Percentiles rank a stretch among this genome's conserved stretches.
Conservation (phyloP, 2,329 filamentous ascomycete species). For the Zymoseptoria brevis region DNA sequence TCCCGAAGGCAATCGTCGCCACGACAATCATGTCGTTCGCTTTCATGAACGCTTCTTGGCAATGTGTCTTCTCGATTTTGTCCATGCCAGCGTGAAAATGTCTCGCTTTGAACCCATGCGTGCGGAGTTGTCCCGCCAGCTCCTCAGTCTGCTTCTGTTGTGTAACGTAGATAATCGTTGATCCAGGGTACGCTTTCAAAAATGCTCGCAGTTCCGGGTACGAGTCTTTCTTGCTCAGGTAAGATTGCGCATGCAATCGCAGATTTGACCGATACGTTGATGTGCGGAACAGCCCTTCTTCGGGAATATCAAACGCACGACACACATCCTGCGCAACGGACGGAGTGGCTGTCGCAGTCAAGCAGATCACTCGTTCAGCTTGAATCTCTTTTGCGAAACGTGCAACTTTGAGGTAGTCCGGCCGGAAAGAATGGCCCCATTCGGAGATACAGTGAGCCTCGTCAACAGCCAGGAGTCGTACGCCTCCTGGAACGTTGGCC, state of each 20-base stretch:
- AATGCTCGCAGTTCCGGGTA: conserved; percentile 42
- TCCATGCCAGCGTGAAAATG: conserved; percentile 83
- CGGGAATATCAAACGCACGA: conserved; percentile 43
- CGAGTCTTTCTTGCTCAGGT: conserved; percentile 38
- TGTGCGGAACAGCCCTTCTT: conserved; percentile 48
- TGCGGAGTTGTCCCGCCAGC: conserved; percentile 60
- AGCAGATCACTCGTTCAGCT: conserved; percentile 52
- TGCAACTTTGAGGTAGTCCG: conserved; percentile 48
- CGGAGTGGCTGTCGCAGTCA: conserved; percentile 54
- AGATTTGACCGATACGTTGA: conserved; percentile 54
- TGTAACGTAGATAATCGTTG: conserved; percentile 56
- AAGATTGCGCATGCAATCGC: conserved; percentile 44
- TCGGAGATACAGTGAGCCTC: conserved; percentile 55
- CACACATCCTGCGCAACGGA: conserved; percentile 50
- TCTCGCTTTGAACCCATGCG: conserved; percentile 60
- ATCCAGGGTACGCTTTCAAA: conserved; percentile 44
- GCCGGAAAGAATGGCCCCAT: conserved; percentile 16
- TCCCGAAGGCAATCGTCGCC: conserved; percentile 95
- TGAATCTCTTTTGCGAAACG: conserved; percentile 49
- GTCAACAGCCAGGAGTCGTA: conserved; percentile 51
- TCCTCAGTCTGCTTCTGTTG: conserved; percentile 56
- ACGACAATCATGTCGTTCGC: conserved; percentile 81
- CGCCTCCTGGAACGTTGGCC: conserved; percentile 46
- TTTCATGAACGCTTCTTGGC: conserved; percentile 76
- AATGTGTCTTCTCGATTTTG: conserved; percentile 55